Conservation (phyloP, 495 filamentous ascomycete species). For the Oidiodendron maius region DNA sequence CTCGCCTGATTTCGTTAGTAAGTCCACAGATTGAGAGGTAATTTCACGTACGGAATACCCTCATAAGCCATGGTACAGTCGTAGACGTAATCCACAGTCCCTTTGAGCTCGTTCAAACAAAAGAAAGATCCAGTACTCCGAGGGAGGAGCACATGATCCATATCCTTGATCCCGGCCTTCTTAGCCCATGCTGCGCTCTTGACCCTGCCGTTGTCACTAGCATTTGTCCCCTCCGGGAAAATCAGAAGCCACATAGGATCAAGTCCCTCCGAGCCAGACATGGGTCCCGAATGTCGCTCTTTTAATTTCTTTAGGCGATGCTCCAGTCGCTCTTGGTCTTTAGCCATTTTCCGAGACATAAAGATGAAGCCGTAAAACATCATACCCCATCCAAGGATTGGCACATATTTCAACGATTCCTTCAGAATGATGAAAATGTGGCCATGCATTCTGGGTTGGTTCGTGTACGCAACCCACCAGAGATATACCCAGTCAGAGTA, state of each 20-base stretch:
- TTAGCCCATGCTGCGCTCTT: slow-evolving; percentile 63
- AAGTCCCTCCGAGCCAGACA: slow-evolving; percentile 42
- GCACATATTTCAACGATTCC: slow-evolving; percentile 72
- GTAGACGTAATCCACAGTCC: slow-evolving; percentile 73
- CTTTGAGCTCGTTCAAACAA: slow-evolving; percentile 64
- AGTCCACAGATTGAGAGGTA: neutral
- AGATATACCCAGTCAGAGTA: slow-evolving; percentile 88
- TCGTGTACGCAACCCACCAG: slow-evolving; percentile 81
- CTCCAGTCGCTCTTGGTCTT: slow-evolving; percentile 63
- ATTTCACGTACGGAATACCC: slow-evolving; percentile 61
- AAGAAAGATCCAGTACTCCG: slow-evolving; percentile 72
- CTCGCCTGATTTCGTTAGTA: slow-evolving; percentile 41
- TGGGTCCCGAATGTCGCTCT: slow-evolving; percentile 40
- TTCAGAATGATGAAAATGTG: slow-evolving; percentile 82
- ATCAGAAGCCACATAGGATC: slow-evolving; percentile 85
- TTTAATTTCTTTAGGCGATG: slow-evolving; percentile 66
- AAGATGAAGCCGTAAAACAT: slow-evolving; percentile 81
- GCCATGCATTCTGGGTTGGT: slow-evolving; percentile 62
- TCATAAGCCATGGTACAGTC: slow-evolving; percentile 85
- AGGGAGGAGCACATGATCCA: slow-evolving; percentile 63
- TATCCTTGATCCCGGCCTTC: slow-evolving; percentile 60
- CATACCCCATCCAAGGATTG: slow-evolving; percentile 73
- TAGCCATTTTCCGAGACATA: slow-evolving; percentile 76
- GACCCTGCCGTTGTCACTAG: slow-evolving; percentile 55
- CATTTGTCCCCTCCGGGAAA: slow-evolving; percentile 81